These are phyloP conservation scores for Radiomyces spectabilis DNA, from an alignment of 192 early-diverging fungal species.

Conservation along the genomic window DNA sequence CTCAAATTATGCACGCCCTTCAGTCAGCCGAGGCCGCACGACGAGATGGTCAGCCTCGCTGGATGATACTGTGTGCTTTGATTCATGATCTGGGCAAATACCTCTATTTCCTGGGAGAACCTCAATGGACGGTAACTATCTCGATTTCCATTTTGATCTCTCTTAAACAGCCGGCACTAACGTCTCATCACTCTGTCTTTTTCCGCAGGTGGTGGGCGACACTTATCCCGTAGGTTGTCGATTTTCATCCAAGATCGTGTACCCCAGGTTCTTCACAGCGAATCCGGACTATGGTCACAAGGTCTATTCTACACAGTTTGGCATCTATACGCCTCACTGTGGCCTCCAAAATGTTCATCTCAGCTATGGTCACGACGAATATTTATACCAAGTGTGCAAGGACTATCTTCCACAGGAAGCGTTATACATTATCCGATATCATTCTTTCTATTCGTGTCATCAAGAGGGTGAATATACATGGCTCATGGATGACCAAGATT, in stretches of 20 bases:
- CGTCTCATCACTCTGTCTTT: neutral
- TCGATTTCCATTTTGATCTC: neutral
- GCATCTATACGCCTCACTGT: conserved; percentile 40
- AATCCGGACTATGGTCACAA: conserved; percentile 32
- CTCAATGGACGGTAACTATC: conserved; percentile 38
- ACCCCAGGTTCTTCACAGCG: conserved; percentile 21
- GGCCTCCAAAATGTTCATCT: conserved; percentile 37
- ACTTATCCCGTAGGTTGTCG: conserved; percentile 48
- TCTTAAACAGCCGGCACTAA: neutral
- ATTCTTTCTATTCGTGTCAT: conserved; percentile 45
- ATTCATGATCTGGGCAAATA: conserved; percentile 50
- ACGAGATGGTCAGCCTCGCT: conserved; percentile 34
- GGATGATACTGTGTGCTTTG: conserved; percentile 39
- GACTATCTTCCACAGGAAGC: conserved; percentile 34
- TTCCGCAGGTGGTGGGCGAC: conserved; percentile 31
- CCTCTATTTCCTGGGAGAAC: conserved; percentile 31
- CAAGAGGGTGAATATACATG: conserved; percentile 29
- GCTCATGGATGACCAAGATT: conserved; percentile 36
- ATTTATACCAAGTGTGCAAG: conserved; percentile 39
- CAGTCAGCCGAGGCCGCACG: conserved; percentile 43
- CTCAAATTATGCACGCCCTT: conserved; percentile 42
- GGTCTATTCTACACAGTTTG: conserved; percentile 25
- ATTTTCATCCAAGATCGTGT: conserved; percentile 36
- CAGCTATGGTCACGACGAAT: conserved; percentile 49
- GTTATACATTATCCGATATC: conserved; percentile 39